Evolutionary conservation across 2,329 filamentous ascomycete species (phyloP).

Genomic region (Cordyceps sp.): DNA sequence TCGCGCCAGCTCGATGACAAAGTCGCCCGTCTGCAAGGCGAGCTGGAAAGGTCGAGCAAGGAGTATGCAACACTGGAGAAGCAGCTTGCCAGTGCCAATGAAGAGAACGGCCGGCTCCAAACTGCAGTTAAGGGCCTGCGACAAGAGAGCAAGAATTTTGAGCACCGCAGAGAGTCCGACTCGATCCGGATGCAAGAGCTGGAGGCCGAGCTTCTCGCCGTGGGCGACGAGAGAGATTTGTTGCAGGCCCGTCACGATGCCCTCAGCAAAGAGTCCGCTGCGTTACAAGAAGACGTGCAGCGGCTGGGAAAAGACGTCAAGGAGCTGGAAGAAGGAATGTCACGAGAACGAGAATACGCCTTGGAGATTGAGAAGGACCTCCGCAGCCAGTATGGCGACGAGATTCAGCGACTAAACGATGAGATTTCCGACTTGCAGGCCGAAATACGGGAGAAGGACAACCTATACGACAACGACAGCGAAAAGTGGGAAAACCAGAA

Average conservation of each 20-base stretch:
- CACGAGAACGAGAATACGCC: constrained; percentile 38
- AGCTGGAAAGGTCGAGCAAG: constrained; percentile 37
- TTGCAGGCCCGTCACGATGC: constrained; percentile 54
- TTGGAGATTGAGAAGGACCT: constrained; percentile 45
- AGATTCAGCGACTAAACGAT: constrained; percentile 33
- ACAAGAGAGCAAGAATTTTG: constrained; percentile 13
- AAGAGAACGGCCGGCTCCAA: constrained; percentile 28
- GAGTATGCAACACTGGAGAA: constrained; percentile 35
- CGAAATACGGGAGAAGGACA: constrained; percentile 52
- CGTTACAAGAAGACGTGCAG: constrained; percentile 48
- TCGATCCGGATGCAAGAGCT: constrained; percentile 34
- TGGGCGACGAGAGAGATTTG: constrained; percentile 49
- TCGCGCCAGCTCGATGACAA: constrained; percentile 63
- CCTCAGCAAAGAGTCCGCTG: constrained; percentile 45
- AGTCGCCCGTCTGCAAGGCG: constrained; percentile 45
- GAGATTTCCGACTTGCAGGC: constrained; percentile 47
- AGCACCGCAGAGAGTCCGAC: constrained; percentile 17
- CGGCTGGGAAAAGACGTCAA: constrained; percentile 27
- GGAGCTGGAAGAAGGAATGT: constrained; percentile 30
- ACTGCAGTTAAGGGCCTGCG: constrained; percentile 24
- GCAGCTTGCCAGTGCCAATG: constrained; percentile 27
- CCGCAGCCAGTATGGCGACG: constrained; percentile 22
- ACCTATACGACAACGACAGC: constrained; percentile 51
- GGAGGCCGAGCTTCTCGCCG: constrained; percentile 41
- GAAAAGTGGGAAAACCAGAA: constrained; percentile 55